Percentiles rank a stretch among this genome's conserved stretches.
phyloP scores from a whole-genome alignment of 441 rosid species.

The Biscutella laevigata region DNA sequence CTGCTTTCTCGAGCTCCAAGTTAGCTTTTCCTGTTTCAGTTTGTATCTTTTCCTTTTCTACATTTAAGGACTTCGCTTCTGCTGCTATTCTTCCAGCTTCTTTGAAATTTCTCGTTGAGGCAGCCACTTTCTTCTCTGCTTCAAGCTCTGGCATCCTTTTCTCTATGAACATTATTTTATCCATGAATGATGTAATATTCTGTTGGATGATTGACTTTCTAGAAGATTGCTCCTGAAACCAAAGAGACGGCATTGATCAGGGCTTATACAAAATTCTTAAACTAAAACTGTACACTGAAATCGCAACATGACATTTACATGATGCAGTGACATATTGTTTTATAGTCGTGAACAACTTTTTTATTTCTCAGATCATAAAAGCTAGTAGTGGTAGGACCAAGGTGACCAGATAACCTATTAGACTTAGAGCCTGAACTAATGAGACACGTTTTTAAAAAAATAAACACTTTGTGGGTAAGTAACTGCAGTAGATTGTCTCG shows the following conservation, averaged over 20 bases:
- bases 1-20: constrained; percentile 43
- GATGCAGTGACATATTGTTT: background rate
- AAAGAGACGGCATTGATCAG: constrained; percentile 8
- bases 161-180: constrained; percentile 63
- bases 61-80: constrained; percentile 65
- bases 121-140: constrained; percentile 85
- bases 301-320: background rate
- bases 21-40: constrained; percentile 46
- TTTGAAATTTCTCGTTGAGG: constrained; percentile 77
- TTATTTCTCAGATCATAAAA: background rate
- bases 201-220: constrained; percentile 75
- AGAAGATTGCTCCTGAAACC: constrained; percentile 60
- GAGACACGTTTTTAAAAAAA: background rate
- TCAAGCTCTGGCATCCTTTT: constrained; percentile 77
- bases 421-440: background rate
- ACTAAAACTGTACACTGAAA: background rate
- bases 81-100: constrained; percentile 89
- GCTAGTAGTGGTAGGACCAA: background rate
- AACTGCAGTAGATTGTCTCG: too few species aligned
- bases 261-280: too few species aligned
- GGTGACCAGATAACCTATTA: background rate
- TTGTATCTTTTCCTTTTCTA: constrained; percentile 55
- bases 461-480: background rate
- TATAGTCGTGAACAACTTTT: background rate
- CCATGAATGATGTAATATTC: constrained; percentile 57